These are phyloP conservation scores for Lichtheimia corymbifera DNA, from an alignment of 371 early-diverging fungal genomes.

Conservation along the genomic window DNA sequence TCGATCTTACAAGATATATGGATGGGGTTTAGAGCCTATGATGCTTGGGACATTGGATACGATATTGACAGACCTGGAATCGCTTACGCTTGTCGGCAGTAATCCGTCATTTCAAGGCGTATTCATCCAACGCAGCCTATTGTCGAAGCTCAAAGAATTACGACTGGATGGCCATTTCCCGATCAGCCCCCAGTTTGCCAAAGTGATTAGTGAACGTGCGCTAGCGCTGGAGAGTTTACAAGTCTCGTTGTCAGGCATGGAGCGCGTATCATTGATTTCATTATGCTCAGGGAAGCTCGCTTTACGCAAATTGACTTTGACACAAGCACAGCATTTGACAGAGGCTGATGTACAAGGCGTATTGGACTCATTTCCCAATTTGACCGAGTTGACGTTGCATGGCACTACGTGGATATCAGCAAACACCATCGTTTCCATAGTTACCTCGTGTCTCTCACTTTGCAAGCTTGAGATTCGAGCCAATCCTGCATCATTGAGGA, in stretches of 20 bases:
- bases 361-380: slow-evolving; percentile 18
- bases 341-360: slow-evolving; percentile 18
- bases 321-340: slow-evolving; percentile 16
- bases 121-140: slow-evolving; percentile 13
- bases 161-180: slow-evolving; percentile 30
- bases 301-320: slow-evolving; percentile 23
- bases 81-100: slow-evolving; percentile 31
- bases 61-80: slow-evolving; percentile 8
- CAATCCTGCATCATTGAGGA: neutral
- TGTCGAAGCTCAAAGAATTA: slow-evolving; percentile 21
- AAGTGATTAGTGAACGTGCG: slow-evolving; percentile 16
- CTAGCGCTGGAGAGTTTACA: slow-evolving; percentile 18
- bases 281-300: slow-evolving; percentile 20
- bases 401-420: slow-evolving; percentile 15
- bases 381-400: slow-evolving; percentile 23
- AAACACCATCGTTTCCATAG: slow-evolving; percentile 6
- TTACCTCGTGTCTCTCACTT: slow-evolving; percentile 21
- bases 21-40: slow-evolving; percentile 26
- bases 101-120: slow-evolving; percentile 8
- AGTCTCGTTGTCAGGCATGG: slow-evolving; percentile 18
- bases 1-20: slow-evolving; percentile 35
- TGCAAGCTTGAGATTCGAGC: slow-evolving; percentile 31
- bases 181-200: slow-evolving; percentile 15
- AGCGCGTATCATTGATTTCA: neutral
- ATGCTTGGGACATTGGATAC: slow-evolving; percentile 24